Percentiles rank a stretch among this genome's conserved stretches.
Evolutionary conservation across 768 basidiomycete genomes (phyloP).

Genomic region (Calocybe cyanea): DNA sequence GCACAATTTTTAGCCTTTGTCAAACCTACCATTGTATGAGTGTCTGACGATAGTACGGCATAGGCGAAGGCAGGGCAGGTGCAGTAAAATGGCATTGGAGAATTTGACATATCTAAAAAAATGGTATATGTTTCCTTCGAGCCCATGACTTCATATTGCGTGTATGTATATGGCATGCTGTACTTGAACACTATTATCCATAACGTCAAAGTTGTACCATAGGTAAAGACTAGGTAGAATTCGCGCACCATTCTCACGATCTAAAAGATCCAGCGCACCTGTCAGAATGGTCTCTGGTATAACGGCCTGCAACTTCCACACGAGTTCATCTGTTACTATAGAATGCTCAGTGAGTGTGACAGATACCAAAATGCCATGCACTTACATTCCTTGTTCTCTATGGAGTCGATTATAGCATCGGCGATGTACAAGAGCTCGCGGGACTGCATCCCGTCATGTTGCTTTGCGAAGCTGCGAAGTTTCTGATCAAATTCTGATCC

Average conservation of each 20-base stretch:
- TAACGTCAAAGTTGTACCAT: background rate
- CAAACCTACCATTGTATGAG: constrained; percentile 58
- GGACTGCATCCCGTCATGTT: constrained; percentile 17
- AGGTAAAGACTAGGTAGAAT: background rate
- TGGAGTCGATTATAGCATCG: constrained; percentile 28
- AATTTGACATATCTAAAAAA: constrained; percentile 37
- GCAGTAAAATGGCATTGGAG: constrained; percentile 54
- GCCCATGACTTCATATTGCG: constrained; percentile 65
- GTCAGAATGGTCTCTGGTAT: constrained; percentile 62
- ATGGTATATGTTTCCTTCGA: constrained; percentile 62
- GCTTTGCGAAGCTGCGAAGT: background rate
- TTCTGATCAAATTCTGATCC: background rate
- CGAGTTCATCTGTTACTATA: constrained; percentile 44
- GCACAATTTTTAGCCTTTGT: background rate
- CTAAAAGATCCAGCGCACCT: constrained; percentile 75
- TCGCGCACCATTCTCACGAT: constrained; percentile 58
- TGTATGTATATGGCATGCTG: constrained; percentile 50
- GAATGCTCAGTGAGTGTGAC: background rate
- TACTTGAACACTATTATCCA: constrained; percentile 54
- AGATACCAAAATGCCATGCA: background rate
- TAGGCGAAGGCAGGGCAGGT: constrained; percentile 73
- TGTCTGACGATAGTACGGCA: constrained; percentile 54
- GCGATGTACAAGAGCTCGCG: constrained; percentile 18
- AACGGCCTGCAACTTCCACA: constrained; percentile 53
- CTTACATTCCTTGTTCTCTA: constrained; percentile 29